A percentile compares a stretch with the other conserved stretches of the same genome.
phyloP scores from a whole-genome alignment of 2,329 filamentous ascomycete species.

The Cladosporium sp. region DNA sequence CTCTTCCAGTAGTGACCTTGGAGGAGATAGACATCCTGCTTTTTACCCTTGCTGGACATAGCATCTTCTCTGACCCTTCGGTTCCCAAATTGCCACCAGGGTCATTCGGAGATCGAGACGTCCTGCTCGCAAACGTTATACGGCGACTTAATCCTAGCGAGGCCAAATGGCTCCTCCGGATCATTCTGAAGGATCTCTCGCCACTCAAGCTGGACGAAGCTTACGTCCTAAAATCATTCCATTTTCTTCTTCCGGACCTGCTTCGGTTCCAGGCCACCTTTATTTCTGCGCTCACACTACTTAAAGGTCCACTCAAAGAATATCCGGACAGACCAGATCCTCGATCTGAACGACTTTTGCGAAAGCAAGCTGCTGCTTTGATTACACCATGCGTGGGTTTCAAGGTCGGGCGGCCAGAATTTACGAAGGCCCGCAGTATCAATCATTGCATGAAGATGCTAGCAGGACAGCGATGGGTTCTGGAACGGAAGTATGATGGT shows the following conservation, averaged over 20 bases:
- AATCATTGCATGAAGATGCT: constrained; percentile 69
- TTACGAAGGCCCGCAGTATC: constrained; percentile 50
- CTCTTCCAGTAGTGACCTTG: constrained; percentile 50
- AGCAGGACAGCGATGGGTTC: constrained; percentile 58
- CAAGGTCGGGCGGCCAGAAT: constrained; percentile 44
- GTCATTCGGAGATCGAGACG: constrained; percentile 34
- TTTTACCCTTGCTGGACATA: constrained; percentile 62
- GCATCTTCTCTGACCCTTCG: constrained; percentile 65
- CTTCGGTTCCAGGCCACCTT: constrained; percentile 69
- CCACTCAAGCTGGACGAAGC: constrained; percentile 60
- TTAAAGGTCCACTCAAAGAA: constrained; percentile 42
- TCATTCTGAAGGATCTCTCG: constrained; percentile 73
- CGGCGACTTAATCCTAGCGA: constrained; percentile 60
- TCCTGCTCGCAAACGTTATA: constrained; percentile 55
- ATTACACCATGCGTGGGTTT: constrained; percentile 38
- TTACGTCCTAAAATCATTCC: constrained; percentile 56
- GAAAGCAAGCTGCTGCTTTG: constrained; percentile 36
- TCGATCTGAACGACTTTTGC: constrained; percentile 29
- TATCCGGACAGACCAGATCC: constrained; percentile 36
- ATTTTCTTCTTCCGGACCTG: constrained; percentile 66
- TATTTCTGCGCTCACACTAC: constrained; percentile 52
- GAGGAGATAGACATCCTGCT: constrained; percentile 69
- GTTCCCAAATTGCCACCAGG: constrained; percentile 37
- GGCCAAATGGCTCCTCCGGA: constrained; percentile 80
- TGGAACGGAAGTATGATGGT: constrained; percentile 77